These are phyloP conservation scores for Arthrobotrys musiformis DNA, from an alignment of 2,329 filamentous ascomycete genomes.

Conservation along the genomic window DNA sequence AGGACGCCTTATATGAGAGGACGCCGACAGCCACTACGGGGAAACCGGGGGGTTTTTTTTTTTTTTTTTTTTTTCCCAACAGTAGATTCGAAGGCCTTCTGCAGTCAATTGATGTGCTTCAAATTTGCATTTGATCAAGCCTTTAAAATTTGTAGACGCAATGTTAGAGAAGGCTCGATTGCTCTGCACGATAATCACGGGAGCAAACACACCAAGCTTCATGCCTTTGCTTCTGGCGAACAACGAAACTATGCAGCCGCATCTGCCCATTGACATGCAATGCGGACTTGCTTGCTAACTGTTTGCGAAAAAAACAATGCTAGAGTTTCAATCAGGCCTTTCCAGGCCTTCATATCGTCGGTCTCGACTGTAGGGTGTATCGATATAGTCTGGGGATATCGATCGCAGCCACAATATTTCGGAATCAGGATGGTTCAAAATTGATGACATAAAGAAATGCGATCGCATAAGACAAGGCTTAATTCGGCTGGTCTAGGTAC, in stretches of 20 bases:
- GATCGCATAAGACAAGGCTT: conserved; percentile 45
- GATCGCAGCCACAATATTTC: background rate
- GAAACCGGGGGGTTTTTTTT: no score
- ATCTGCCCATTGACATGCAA: no score
- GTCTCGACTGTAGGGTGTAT: no score
- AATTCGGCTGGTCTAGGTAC: background rate
- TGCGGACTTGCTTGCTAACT: background rate
- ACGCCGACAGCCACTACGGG: background rate
- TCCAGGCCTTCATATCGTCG: conserved; percentile 15
- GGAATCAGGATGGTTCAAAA: background rate
- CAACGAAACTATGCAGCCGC: background rate
- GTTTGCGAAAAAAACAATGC: background rate
- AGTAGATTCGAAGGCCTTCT: background rate
- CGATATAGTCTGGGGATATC: no score
- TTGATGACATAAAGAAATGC: conserved; percentile 17
- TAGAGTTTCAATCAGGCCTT: conserved; percentile 35
- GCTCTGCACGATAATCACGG: background rate
- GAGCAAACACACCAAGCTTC: background rate
- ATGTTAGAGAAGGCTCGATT: background rate
- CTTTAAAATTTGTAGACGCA: background rate
- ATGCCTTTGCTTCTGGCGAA: background rate
- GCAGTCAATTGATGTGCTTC: background rate
- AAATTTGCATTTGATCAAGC: background rate
- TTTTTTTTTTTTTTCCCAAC: background rate
- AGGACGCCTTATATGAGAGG: background rate